Percentiles rank a stretch among this genome's conserved stretches.
phyloP scores from a whole-genome alignment of 306 rosid genomes.

The Calophaca sinica region DNA sequence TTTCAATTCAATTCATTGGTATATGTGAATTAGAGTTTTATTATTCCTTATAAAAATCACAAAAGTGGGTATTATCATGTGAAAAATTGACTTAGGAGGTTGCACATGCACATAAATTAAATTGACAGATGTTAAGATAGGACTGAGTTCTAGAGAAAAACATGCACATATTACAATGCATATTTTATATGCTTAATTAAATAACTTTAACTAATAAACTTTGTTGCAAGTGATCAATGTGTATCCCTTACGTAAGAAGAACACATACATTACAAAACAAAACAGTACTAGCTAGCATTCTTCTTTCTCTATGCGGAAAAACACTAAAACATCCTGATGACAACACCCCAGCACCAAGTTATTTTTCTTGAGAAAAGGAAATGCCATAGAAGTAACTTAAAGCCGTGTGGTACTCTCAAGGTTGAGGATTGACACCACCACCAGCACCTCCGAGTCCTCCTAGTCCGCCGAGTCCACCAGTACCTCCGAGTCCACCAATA shows the following conservation, averaged over 20 bases:
- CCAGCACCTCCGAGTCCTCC: constrained; percentile 37
- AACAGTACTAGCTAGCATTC: not conserved
- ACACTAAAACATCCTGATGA: not conserved
- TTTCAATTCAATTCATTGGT: no score
- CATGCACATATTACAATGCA: not conserved
- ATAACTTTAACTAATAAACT: constrained; percentile 2
- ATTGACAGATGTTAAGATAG: no score
- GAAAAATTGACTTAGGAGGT: no score
- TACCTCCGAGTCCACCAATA: constrained; percentile 41
- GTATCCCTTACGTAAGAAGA: not conserved
- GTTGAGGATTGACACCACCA: constrained; percentile 55
- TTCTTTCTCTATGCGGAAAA: not conserved
- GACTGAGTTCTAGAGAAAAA: not conserved
- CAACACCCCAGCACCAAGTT: not conserved
- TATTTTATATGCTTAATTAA: not conserved
- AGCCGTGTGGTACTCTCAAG: constrained; percentile 47
- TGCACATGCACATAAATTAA: no score
- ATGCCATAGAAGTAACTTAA: not conserved
- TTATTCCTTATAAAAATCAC: no score
- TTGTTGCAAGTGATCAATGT: not conserved
- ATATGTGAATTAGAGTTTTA: no score
- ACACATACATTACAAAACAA: not conserved
- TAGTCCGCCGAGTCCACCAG: not conserved
- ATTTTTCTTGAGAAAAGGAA: not conserved
- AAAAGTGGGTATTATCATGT: no score